A percentile compares a stretch with the other conserved stretches of the same genome.
These are phyloP conservation scores for Cymbopogon citratus DNA, from an alignment of 176 grass and related monocot species.

Conservation along the genomic window DNA sequence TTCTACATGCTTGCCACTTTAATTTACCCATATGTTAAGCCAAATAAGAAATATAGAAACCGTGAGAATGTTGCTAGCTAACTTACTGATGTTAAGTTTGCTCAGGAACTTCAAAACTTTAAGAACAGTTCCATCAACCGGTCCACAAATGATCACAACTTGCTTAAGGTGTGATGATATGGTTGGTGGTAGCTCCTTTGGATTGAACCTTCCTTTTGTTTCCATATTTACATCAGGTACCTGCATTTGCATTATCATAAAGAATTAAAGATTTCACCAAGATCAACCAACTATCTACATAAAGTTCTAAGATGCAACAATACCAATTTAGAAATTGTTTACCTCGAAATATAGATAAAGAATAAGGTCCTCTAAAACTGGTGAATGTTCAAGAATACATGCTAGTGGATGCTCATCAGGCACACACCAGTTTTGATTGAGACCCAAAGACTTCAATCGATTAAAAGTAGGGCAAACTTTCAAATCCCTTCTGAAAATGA, in stretches of 20 bases:
- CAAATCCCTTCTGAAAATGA: not conserved
- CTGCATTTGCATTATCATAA: not conserved
- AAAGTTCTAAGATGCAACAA: not conserved
- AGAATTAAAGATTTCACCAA: not conserved
- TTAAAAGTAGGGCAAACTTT: too few relatives aligned
- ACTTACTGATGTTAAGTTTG: not conserved
- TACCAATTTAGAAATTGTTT: not conserved
- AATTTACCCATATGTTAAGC: too few relatives aligned
- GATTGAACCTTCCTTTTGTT: constrained; percentile 2
- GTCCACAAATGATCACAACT: not conserved
- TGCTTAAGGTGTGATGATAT: constrained; percentile 21
- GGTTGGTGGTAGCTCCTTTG: not conserved
- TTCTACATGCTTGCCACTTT: too few relatives aligned
- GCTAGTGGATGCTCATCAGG: too few relatives aligned
- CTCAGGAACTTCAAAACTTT: not conserved
- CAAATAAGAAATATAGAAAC: not conserved
- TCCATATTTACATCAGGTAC: not conserved
- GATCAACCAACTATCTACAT: not conserved
- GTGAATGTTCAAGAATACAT: too few relatives aligned
- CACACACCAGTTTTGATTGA: too few relatives aligned
- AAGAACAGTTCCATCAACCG: not conserved
- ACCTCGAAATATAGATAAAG: not conserved
- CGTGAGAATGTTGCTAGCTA: not conserved
- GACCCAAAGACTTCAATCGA: too few relatives aligned
- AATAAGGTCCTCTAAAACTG: not conserved